These are phyloP conservation scores for Staphylotrichum tortipilum DNA, from an alignment of 495 filamentous ascomycete genomes.

Conservation along the genomic window DNA sequence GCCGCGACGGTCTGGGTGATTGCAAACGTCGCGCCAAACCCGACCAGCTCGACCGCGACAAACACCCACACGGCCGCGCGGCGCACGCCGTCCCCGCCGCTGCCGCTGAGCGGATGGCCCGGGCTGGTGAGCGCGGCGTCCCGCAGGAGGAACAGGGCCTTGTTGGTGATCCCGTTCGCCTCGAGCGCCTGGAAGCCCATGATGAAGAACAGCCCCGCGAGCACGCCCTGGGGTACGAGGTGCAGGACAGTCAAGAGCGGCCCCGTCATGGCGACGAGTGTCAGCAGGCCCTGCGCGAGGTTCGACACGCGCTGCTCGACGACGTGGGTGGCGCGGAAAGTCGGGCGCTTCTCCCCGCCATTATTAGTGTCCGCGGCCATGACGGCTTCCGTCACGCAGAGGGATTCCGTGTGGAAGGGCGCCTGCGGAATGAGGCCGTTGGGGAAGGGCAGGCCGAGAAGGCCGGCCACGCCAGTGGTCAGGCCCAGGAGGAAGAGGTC, in stretches of 20 bases:
- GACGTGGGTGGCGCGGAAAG: constrained; percentile 59
- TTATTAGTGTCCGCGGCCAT: too few relatives aligned
- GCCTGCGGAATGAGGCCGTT: constrained; percentile 92
- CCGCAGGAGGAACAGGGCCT: constrained; percentile 64
- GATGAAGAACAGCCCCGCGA: constrained; percentile 90
- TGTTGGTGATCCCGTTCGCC: constrained; percentile 74
- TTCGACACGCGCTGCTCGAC: constrained; percentile 90
- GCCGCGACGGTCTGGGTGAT: constrained; percentile 93
- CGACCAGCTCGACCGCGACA: constrained; percentile 64
- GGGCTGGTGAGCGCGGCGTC: constrained; percentile 57
- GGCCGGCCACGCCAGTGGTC: constrained; percentile 74
- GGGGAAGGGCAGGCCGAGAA: constrained; percentile 82
- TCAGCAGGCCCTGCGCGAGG: constrained; percentile 72
- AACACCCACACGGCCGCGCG: constrained; percentile 65
- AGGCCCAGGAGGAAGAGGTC: constrained; percentile 85
- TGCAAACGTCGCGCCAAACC: constrained; percentile 83
- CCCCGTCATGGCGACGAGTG: constrained; percentile 79
- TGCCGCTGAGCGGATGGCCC: constrained; percentile 51
- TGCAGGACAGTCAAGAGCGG: constrained; percentile 76
- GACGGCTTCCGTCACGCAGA: constrained; percentile 65
- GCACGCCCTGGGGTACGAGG: constrained; percentile 77
- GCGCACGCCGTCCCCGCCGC: constrained; percentile 46
- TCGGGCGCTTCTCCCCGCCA: constrained; percentile 45
- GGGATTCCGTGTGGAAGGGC: constrained; percentile 81
- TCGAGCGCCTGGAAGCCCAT: constrained; percentile 82